Evolutionary conservation across 148 eudicot genomes (phyloP).

Genomic region (Amaranthus cruentus): DNA sequence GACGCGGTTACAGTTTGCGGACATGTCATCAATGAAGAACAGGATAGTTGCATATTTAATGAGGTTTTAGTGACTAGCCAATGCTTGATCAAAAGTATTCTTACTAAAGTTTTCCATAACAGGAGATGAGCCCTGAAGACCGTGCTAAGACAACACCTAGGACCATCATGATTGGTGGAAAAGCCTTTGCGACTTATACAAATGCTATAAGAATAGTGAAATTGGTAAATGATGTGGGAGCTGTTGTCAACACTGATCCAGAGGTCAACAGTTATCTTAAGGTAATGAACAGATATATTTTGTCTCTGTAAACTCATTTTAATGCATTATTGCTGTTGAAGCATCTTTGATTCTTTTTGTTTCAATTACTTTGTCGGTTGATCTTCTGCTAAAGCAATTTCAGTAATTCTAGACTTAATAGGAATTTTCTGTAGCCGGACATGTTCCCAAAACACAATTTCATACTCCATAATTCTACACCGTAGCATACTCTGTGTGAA

Average conservation of each 20-base stretch:
- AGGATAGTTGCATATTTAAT: not conserved
- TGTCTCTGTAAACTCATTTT: not conserved
- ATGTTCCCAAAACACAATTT: not conserved
- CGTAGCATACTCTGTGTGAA: not conserved
- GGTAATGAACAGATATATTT: constrained; percentile 38
- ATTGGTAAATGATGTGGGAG: constrained; percentile 88
- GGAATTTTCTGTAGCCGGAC: not conserved
- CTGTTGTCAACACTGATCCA: constrained; percentile 87
- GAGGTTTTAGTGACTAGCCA: not conserved
- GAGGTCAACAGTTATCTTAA: constrained; percentile 84
- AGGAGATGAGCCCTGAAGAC: constrained; percentile 94
- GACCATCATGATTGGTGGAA: constrained; percentile 94
- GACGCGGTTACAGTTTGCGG: too few species aligned
- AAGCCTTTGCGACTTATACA: constrained; percentile 94
- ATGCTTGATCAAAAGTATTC: not conserved
- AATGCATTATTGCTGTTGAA: not conserved
- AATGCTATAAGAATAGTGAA: constrained; percentile 97
- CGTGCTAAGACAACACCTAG: constrained; percentile 74
- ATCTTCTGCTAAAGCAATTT: not conserved
- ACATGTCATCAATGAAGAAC: not conserved
- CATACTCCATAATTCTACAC: not conserved
- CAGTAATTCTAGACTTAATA: not conserved
- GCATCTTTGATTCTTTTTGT: not conserved
- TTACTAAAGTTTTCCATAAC: constrained; percentile 14
- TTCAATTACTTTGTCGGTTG: not conserved